These are phyloP conservation scores for Fusarium caatingaense DNA, from an alignment of 2,329 filamentous ascomycete genomes.

Conservation along the genomic window DNA sequence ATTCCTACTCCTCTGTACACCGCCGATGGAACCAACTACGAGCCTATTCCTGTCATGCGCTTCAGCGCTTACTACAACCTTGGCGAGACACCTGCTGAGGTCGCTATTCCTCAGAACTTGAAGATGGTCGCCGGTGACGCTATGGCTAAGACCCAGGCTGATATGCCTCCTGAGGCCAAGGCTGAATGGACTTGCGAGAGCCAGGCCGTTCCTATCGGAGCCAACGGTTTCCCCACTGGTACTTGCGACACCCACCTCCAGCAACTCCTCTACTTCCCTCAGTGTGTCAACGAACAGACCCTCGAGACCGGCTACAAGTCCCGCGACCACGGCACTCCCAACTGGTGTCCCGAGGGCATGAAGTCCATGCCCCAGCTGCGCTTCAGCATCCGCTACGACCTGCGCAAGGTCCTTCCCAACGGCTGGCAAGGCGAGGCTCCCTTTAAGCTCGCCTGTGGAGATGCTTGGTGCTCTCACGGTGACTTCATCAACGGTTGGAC, in stretches of 20 bases:
- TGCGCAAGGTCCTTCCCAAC: conserved; percentile 55
- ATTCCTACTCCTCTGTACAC: conserved; percentile 56
- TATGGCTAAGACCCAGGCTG: conserved; percentile 20
- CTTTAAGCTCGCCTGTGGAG: conserved; percentile 56
- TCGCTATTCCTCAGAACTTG: conserved; percentile 58
- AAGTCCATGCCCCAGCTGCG: conserved; percentile 60
- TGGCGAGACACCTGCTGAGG: conserved; percentile 53
- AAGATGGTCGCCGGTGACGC: conserved; percentile 56
- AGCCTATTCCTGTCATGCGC: conserved; percentile 49
- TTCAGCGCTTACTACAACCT: conserved; percentile 61
- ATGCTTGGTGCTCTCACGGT: conserved; percentile 57
- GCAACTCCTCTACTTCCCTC: conserved; percentile 42
- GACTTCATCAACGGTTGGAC: conserved; percentile 62
- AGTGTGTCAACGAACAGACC: conserved; percentile 40
- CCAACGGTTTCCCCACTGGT: conserved; percentile 34
- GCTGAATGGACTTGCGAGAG: conserved; percentile 50
- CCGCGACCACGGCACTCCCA: conserved; percentile 32
- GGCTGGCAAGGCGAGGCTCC: conserved; percentile 59
- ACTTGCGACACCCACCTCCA: conserved; percentile 37
- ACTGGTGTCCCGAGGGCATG: conserved; percentile 57
- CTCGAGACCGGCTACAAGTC: conserved; percentile 41
- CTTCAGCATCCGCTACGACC: conserved; percentile 60
- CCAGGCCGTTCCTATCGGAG: conserved; percentile 36
- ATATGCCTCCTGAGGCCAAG: conserved; percentile 44
- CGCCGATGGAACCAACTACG: conserved; percentile 47